Evolutionary conservation across 225 moss, liverwort and hornwort species (phyloP).

Genomic region (Pseudoscleropodium purum): DNA sequence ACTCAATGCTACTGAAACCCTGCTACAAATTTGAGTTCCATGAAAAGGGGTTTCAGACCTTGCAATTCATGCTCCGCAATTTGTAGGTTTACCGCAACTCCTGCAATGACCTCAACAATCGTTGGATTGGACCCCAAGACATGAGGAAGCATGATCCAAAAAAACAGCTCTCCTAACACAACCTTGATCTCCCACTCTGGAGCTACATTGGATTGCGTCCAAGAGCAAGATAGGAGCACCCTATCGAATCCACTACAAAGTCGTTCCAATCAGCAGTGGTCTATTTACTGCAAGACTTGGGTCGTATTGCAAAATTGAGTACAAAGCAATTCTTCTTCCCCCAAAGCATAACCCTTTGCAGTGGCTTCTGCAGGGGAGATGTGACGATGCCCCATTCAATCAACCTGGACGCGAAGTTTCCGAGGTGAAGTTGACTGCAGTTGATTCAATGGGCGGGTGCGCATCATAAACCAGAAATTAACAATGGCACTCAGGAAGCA

Average conservation of each 20-base stretch:
- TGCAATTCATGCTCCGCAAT: not conserved
- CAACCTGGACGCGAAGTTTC: not conserved
- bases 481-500: slow-evolving; percentile 22
- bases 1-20: not conserved
- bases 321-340: not conserved
- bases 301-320: not conserved
- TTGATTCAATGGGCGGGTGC: slow-evolving; percentile 9
- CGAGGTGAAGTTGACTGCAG: not conserved
- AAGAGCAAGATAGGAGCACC: not conserved
- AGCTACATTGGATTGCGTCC: not conserved
- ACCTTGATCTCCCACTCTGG: not conserved
- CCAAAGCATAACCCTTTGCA: not conserved
- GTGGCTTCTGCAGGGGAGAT: not conserved
- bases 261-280: not conserved
- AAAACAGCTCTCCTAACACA: not conserved
- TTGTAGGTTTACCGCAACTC: not conserved
- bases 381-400: not conserved
- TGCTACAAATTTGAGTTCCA: not conserved
- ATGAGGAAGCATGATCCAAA: not conserved
- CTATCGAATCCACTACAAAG: not conserved
- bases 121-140: not conserved
- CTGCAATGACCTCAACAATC: not conserved
- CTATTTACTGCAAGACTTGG: not conserved
- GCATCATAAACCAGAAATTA: slow-evolving; percentile 33
- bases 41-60: not conserved